Conservation (phyloP, 352 stramenopile genomes). For the Globisporangium nodosum region DNA sequence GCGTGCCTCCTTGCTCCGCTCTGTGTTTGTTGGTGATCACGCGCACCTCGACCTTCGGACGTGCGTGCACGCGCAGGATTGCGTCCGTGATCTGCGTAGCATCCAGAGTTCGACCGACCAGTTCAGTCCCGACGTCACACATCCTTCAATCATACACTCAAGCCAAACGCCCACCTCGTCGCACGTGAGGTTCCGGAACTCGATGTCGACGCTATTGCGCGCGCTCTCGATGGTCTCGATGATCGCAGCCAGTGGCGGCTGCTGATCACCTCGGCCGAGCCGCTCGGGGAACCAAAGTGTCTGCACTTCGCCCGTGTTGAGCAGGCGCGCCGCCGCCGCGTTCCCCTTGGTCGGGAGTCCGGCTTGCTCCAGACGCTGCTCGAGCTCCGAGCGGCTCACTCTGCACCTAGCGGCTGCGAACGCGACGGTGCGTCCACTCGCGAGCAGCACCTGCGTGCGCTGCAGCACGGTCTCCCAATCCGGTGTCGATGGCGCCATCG, state of each 20-base stretch:
- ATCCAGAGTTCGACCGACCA: background rate
- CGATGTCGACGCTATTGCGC: background rate
- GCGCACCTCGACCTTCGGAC: background rate
- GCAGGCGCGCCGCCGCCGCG: too few relatives aligned
- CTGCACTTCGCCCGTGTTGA: background rate
- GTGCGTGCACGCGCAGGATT: background rate
- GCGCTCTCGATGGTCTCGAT: conserved; percentile 1
- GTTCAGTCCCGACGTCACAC: background rate
- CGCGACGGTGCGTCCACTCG: background rate
- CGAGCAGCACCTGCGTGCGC: background rate
- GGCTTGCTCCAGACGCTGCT: background rate
- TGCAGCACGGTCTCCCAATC: background rate
- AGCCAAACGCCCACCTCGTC: background rate
- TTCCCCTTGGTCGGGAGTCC: background rate
- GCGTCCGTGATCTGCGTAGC: background rate
- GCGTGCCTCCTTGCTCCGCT: background rate
- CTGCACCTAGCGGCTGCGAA: background rate
- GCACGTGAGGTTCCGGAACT: background rate
- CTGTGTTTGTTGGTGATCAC: background rate
- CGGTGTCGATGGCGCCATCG: background rate
- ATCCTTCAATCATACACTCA: background rate
- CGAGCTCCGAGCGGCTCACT: background rate
- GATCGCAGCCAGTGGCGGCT: background rate
- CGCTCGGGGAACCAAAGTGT: background rate
- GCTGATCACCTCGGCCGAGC: background rate